These are phyloP conservation scores for Neurospora africana DNA, from an alignment of 495 filamentous ascomycete species.

Conservation along the genomic window DNA sequence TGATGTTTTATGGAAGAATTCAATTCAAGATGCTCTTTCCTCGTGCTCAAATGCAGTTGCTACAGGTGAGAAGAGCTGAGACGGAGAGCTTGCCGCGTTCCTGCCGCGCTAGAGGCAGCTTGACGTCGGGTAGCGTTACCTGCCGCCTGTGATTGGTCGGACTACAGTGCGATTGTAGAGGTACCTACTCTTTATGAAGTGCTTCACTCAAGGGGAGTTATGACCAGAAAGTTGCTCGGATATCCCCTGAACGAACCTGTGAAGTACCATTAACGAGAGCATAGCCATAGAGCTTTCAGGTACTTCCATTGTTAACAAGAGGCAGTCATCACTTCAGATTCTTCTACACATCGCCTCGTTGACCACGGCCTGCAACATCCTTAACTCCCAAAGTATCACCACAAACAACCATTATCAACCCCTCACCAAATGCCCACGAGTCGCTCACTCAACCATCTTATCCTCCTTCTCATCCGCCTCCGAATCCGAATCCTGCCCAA, in stretches of 20 bases:
- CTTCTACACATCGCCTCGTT: background rate
- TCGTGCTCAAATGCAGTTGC: background rate
- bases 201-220: background rate
- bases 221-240: background rate
- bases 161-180: background rate
- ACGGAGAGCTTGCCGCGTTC: background rate
- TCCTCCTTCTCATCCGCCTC: background rate
- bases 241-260: background rate
- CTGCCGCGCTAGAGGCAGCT: background rate
- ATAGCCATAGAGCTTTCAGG: background rate
- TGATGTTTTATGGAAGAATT: background rate
- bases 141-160: background rate
- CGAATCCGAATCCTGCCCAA: background rate
- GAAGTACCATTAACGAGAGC: background rate
- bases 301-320: background rate
- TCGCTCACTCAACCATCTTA: conserved; percentile 1
- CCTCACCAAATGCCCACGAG: background rate
- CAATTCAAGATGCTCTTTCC: background rate
- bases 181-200: background rate
- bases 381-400: background rate
- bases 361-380: background rate
- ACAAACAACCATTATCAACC: background rate
- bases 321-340: background rate
- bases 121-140: background rate
- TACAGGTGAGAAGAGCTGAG: background rate